phyloP scores from a whole-genome alignment of 129 eudicot genomes.

The Tanacetum coccineum region DNA sequence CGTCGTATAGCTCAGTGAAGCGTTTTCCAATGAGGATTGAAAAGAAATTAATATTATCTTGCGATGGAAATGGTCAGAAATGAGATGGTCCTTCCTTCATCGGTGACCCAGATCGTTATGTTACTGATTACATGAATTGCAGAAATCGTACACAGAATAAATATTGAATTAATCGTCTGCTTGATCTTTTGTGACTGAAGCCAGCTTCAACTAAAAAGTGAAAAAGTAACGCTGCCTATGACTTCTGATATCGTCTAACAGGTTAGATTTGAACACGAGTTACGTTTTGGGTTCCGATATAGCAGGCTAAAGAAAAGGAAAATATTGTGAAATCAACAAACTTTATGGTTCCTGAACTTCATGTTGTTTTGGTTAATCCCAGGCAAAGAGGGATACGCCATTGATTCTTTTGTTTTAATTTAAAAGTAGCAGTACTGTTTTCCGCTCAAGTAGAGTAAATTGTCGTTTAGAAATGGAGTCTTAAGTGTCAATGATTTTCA shows the following conservation, averaged over 20 bases:
- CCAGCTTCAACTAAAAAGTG: conserved; percentile 12
- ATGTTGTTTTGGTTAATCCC: conserved; percentile 14
- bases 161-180: neutral
- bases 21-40: conserved; percentile 87
- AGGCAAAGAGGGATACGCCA: neutral
- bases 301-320: conserved; percentile 16
- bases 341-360: neutral
- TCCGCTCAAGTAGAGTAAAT: neutral
- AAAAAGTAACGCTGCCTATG: conserved; percentile 25
- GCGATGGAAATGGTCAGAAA: conserved; percentile 88
- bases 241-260: neutral
- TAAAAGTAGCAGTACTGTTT: neutral
- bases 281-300: neutral
- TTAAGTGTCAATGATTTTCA: neutral
- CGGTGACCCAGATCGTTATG: conserved; percentile 32
- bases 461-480: conserved; percentile 1
- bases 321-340: neutral
- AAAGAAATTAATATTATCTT: conserved; percentile 67
- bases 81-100: conserved; percentile 84
- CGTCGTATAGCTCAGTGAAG: conserved; percentile 62
- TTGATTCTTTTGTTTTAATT: neutral
- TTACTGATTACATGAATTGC: conserved; percentile 3
- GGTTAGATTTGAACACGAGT: conserved; percentile 18
- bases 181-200: conserved; percentile 21
- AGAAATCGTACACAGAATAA: conserved; percentile 12